Evolutionary conservation across 192 early-diverging fungal genomes (phyloP).

Genomic region (Coemansia sp.): DNA sequence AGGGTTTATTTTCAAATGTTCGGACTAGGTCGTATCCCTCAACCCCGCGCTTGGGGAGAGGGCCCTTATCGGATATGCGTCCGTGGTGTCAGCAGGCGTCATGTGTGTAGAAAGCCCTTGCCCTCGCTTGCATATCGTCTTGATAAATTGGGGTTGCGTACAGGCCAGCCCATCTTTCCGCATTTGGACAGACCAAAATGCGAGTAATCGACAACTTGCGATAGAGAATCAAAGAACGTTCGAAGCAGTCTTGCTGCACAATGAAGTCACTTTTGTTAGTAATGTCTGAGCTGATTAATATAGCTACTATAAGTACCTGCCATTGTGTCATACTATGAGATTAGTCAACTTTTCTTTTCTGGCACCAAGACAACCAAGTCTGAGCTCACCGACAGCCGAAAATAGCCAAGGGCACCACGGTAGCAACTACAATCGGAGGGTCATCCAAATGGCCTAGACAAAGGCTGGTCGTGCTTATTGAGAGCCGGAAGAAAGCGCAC

Average conservation of each 20-base stretch:
- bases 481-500: not conserved
- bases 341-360: not conserved
- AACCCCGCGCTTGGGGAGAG: not conserved
- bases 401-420: not conserved
- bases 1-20: not conserved
- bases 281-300: not conserved
- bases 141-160: not conserved
- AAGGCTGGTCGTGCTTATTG: not conserved
- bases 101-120: constrained; percentile 2
- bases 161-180: not conserved
- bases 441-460: not conserved
- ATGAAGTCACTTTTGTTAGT: not conserved
- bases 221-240: not conserved
- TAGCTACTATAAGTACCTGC: not conserved
- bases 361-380: not conserved
- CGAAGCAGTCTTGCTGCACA: not conserved
- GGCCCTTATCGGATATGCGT: not conserved
- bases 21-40: not conserved
- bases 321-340: not conserved
- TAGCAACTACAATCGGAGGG: not conserved
- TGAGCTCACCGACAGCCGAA: not conserved
- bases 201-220: not conserved
- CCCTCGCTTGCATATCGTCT: not conserved
- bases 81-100: not conserved
- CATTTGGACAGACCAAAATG: not conserved